phyloP scores from a whole-genome alignment of 345 rosid species.

The Eucalyptus sp. region DNA sequence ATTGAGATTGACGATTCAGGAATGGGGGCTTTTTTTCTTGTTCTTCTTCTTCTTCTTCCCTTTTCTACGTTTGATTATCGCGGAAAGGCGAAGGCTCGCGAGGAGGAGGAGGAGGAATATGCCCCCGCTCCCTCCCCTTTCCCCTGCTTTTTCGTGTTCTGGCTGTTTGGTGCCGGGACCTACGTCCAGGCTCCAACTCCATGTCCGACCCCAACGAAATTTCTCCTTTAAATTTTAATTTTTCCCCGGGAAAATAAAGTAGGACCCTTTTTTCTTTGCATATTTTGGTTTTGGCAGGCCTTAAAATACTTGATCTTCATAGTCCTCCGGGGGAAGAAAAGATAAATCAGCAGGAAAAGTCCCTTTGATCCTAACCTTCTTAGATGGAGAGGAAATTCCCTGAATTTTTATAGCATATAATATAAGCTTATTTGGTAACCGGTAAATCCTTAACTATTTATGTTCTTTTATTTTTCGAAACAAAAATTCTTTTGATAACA shows the following conservation, averaged over 20 bases:
- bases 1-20: neutral
- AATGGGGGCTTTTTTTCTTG: neutral
- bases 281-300: too few species aligned
- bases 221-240: neutral
- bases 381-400: too few species aligned
- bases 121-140: neutral
- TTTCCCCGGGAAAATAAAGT: neutral
- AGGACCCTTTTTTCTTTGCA: neutral
- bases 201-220: neutral
- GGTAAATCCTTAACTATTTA: too few species aligned
- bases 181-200: neutral
- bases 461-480: too few species aligned
- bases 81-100: neutral
- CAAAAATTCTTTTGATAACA: rapidly evolving
- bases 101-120: neutral
- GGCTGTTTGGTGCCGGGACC: neutral
- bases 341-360: too few species aligned
- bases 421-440: too few species aligned
- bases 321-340: too few species aligned
- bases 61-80: neutral
- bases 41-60: too few species aligned
- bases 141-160: neutral
- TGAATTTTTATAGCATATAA: too few species aligned
- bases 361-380: too few species aligned
- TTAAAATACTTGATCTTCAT: too few species aligned